These are phyloP conservation scores for Neurospora hispaniola DNA, from an alignment of 495 filamentous ascomycete species.

Conservation along the genomic window DNA sequence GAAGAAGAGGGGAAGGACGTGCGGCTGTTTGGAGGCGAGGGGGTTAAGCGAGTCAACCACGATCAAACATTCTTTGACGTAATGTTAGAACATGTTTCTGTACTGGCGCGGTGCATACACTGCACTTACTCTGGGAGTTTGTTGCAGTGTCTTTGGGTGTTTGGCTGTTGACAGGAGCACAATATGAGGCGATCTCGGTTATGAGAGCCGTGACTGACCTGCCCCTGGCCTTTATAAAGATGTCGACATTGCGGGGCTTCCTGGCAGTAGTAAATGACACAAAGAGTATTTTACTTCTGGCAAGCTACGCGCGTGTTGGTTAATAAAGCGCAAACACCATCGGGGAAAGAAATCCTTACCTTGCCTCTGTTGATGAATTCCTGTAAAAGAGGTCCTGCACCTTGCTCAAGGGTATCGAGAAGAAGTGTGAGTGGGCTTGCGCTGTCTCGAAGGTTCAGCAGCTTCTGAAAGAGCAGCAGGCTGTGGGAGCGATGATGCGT, in stretches of 20 bases:
- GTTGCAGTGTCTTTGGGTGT: conserved; percentile 11
- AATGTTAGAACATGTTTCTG: conserved; percentile 22
- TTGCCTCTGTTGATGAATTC: conserved; percentile 71
- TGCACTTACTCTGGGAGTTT: conserved; percentile 22
- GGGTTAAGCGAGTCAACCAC: conserved; percentile 54
- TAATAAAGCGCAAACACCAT: background rate
- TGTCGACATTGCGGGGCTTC: conserved; percentile 44
- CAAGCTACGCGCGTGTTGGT: conserved; percentile 24
- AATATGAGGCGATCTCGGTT: conserved; percentile 46
- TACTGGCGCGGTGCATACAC: conserved; percentile 16
- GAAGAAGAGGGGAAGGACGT: conserved; percentile 43
- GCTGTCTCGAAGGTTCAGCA: conserved; percentile 66
- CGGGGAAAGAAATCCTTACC: conserved; percentile 29
- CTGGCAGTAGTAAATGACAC: conserved; percentile 63
- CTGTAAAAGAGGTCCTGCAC: conserved; percentile 53
- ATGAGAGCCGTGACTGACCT: conserved; percentile 43
- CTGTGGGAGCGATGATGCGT: conserved; percentile 76
- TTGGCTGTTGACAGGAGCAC: conserved; percentile 25
- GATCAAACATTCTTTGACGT: conserved; percentile 40
- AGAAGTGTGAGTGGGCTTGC: conserved; percentile 80
- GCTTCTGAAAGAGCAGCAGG: conserved; percentile 72
- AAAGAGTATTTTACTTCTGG: conserved; percentile 52
- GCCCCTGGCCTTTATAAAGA: conserved; percentile 52
- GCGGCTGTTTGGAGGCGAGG: conserved; percentile 27
- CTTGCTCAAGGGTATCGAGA: conserved; percentile 77